Evolutionary conservation across 441 rosid species (phyloP), one percentile per base, ranked within the genome.

Genomic region (Kokia cookei): DNA sequence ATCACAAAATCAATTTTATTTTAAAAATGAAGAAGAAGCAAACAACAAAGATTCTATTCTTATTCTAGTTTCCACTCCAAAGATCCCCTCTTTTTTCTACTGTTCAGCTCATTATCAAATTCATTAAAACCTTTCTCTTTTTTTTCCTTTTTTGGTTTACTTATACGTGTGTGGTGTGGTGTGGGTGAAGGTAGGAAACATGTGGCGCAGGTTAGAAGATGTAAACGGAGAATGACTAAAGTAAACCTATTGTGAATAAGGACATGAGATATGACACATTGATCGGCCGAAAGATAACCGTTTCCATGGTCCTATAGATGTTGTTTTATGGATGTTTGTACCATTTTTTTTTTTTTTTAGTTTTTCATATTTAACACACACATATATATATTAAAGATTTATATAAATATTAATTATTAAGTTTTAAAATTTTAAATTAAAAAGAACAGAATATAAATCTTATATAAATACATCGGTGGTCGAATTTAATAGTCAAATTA

Each of bases 221-320:
- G 0, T 0, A 0, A 0, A 4, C 0, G 1, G 5, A n/a, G 0
- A 3, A 9, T 11, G 43, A 17, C 82, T 84, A 80, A 63, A 63
- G 22, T 78, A 37, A 54, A 14, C 83, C 0, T 0, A 0, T 7
- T 4, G 77, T 64, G 77, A 74, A 60, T 61, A 51, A 19, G 50
- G 80, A 79, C 71, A 29, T 48, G 54, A 76, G 81, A 83, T 55
- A 55, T 55, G 60, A 75, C 82, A 82, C 76, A 82, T 66, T 63
- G 66, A 84, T 75, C 82, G 76, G 83, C 83, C 84, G 80, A 80
- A 86, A 79, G 83, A 71, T 71, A 75, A 78, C 78, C 74, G 83
- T 75, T 70, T 47, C 0, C 58, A 78, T 84, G 84, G 87, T 24
- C 88, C 86, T 70, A 8, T 11, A 32, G 0, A 58, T 48, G 73